phyloP scores from a whole-genome alignment of 495 filamentous ascomycete species.

The Oleoguttula mirabilis region DNA sequence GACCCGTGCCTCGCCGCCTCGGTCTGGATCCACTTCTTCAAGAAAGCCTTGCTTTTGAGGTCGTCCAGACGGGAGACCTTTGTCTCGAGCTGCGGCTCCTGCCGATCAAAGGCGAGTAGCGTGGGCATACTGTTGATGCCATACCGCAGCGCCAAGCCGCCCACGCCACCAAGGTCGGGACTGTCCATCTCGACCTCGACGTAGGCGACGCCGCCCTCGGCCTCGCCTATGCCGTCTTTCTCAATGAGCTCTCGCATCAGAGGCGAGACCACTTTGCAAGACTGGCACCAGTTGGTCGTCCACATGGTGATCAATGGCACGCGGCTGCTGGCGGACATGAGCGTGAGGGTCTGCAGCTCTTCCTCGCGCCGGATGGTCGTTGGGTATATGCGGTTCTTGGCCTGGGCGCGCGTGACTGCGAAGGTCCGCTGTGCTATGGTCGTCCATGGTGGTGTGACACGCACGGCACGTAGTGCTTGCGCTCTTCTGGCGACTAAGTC shows the following conservation, averaged over 20 bases:
- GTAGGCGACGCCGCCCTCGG: conserved; percentile 47
- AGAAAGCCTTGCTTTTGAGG: conserved; percentile 41
- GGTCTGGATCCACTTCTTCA: conserved; percentile 50
- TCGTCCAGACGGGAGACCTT: conserved; percentile 42
- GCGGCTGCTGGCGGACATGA: conserved; percentile 44
- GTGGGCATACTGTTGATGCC: conserved; percentile 52
- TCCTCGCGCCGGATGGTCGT: conserved; percentile 44
- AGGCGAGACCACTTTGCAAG: conserved; percentile 44
- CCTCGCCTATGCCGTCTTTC: conserved; percentile 43
- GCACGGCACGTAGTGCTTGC: too few relatives aligned
- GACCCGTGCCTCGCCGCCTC: conserved; percentile 43
- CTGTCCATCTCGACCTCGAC: conserved; percentile 53
- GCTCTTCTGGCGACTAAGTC: too few relatives aligned
- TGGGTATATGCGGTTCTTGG: conserved; percentile 27
- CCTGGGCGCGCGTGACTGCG: neutral
- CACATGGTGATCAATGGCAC: conserved; percentile 57
- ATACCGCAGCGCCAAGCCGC: conserved; percentile 7
- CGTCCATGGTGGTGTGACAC: too few relatives aligned
- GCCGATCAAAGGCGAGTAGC: conserved; percentile 52
- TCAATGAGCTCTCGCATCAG: conserved; percentile 42
- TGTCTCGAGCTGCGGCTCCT: conserved; percentile 43
- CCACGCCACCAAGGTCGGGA: conserved; percentile 42
- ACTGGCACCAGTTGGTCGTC: conserved; percentile 54
- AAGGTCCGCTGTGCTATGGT: too few relatives aligned
- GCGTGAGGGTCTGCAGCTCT: conserved; percentile 48